These are phyloP conservation scores for Adiantum capillusveneris DNA, from an alignment of 75 land plant species.

Conservation along the genomic window DNA sequence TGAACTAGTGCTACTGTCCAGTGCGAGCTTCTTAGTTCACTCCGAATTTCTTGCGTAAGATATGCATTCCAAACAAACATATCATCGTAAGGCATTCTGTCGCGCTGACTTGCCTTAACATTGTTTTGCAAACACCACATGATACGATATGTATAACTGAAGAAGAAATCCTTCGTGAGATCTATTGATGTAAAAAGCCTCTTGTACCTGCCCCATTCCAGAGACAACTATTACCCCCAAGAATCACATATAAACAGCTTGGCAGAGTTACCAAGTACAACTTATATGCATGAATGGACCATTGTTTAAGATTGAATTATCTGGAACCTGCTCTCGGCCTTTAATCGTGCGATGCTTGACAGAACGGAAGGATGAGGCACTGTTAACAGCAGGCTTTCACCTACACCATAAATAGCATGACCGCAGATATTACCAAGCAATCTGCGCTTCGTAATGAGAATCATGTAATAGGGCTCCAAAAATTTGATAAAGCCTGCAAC, in stretches of 20 bases:
- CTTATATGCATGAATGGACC: too few relatives aligned
- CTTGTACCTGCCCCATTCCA: slow-evolving; percentile 50
- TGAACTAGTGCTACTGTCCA: slow-evolving; percentile 85
- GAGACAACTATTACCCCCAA: too few relatives aligned
- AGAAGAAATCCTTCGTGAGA: slow-evolving; percentile 88
- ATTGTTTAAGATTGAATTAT: background rate
- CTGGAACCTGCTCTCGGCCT: slow-evolving; percentile 57
- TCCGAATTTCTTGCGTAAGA: slow-evolving; percentile 59
- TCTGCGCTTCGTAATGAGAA: slow-evolving; percentile 61
- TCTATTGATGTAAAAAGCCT: slow-evolving; percentile 68
- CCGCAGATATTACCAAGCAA: slow-evolving; percentile 68
- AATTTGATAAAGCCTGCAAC: slow-evolving; percentile 65
- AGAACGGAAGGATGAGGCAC: slow-evolving; percentile 45
- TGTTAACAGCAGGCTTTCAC: slow-evolving; percentile 49
- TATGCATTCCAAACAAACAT: slow-evolving; percentile 95
- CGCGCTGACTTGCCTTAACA: slow-evolving; percentile 24
- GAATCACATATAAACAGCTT: too few relatives aligned
- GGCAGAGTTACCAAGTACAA: too few relatives aligned
- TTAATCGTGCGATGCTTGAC: slow-evolving; percentile 31
- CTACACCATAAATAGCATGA: slow-evolving; percentile 46
- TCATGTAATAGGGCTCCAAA: slow-evolving; percentile 77
- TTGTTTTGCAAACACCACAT: slow-evolving; percentile 73
- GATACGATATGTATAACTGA: slow-evolving; percentile 75
- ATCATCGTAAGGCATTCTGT: slow-evolving; percentile 47
- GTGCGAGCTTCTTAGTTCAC: slow-evolving; percentile 46